A percentile compares a stretch with the other conserved stretches of the same genome.
Conservation (phyloP, 352 stramenopile species). For the Globisporangium radiosum region DNA sequence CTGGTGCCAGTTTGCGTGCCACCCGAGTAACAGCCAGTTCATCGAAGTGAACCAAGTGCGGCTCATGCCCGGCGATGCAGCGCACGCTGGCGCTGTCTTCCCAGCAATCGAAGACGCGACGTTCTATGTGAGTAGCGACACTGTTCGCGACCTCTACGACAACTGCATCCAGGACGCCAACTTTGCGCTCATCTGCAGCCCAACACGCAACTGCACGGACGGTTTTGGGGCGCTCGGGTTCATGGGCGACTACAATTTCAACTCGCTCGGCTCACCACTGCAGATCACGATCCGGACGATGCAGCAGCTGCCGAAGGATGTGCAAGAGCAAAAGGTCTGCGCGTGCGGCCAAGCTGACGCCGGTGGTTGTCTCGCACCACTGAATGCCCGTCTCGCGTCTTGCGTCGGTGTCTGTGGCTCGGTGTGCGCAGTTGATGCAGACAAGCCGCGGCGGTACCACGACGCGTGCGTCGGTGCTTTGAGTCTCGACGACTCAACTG, state of each 20-base stretch:
- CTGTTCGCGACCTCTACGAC: constrained; percentile 66
- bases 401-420: constrained; percentile 59
- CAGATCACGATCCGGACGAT: constrained; percentile 73
- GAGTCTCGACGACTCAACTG: constrained; percentile 11
- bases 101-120: constrained; percentile 61
- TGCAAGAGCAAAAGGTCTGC: constrained; percentile 47
- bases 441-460: constrained; percentile 32
- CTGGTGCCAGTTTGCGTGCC: constrained; percentile 77
- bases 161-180: constrained; percentile 52
- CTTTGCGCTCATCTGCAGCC: constrained; percentile 41
- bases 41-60: constrained; percentile 64
- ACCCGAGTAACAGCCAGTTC: constrained; percentile 74
- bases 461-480: constrained; percentile 27
- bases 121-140: constrained; percentile 63
- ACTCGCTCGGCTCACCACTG: constrained; percentile 48
- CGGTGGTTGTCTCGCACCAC: constrained; percentile 44
- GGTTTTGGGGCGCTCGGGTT: constrained; percentile 43
- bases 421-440: constrained; percentile 32
- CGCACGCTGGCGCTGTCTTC: constrained; percentile 44
- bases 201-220: constrained; percentile 47
- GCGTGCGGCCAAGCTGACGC: constrained; percentile 21
- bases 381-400: constrained; percentile 36
- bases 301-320: constrained; percentile 26
- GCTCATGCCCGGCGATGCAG: constrained; percentile 42
- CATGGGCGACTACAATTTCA: constrained; percentile 65